Base-by-base conservation (phyloP, 1,284 basidiomycete genomes). In the Ganoderma multipileum region DNA sequence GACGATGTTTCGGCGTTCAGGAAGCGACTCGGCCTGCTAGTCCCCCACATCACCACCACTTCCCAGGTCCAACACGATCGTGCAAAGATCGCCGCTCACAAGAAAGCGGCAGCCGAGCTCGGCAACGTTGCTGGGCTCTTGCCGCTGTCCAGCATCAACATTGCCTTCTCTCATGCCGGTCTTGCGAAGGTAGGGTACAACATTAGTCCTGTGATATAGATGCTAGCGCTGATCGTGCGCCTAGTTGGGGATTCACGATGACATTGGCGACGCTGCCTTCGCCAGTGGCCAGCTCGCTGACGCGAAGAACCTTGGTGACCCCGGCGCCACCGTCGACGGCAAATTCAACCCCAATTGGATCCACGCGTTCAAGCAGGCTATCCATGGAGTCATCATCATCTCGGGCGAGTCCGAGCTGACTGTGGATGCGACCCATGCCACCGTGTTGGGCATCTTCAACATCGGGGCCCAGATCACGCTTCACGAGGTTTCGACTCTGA, bases 321-420 rank as follows among this genome's bases (percentile, higher is more conserved):
- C 61, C 12, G 72, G 71, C 20, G 33, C 61, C 8, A 64, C 61
- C 44, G 61, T 38, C 30, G 41, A 76, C 75, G 8, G 80, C 18
- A 58, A 80, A 47, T 75, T 77, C 68, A 74, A 66, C 12, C 75
- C 72, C 11, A 70, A 77, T 42, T 82, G 83, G 83, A 72, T 80
- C 23, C 62, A 76, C 8, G 78, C 71, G 0, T 83, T 83, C 73
- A 78, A 78, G 67, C 75, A 73, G 1, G 73, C 67, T 26, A 77
- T 83, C 54, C 77, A 84, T 63, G 81, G 81, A 26, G 74, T 82
- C 20, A 70, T 82, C 52, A 71, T 82, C 26, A 73, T 83, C 38
- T 78, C 80, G 6, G 79, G 80, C 5, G 79, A 82, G 59, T 79
- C 74, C 4, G 63, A 63, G 9, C 30, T 58, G 2, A 74, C 75